Conservation (phyloP, 2,329 filamentous ascomycete species). For the Botrytis pseudocinerea region DNA sequence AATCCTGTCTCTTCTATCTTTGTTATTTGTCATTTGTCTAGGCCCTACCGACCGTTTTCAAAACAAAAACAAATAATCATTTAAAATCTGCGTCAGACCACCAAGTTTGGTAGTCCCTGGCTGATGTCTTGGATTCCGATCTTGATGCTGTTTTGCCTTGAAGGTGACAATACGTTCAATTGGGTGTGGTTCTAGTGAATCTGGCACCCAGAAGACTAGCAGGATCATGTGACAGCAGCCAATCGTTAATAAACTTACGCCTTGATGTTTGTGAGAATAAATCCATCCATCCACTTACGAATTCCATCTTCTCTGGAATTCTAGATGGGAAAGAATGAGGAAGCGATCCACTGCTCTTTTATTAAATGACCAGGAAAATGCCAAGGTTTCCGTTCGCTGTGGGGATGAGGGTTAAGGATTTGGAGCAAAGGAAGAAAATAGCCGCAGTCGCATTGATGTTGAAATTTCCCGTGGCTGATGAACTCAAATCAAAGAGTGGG, state of each 20-base stretch:
- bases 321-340: not conserved
- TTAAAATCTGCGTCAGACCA: not conserved
- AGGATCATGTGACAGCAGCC: not conserved
- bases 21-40: not conserved
- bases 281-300: not conserved
- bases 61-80: not conserved
- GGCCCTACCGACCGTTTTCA: not conserved
- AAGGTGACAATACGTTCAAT: not conserved
- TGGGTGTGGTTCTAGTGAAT: not conserved
- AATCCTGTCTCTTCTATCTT: not conserved
- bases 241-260: not conserved
- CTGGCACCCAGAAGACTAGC: no score
- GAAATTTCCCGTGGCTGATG: not conserved
- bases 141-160: not conserved
- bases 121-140: not conserved
- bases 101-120: not conserved
- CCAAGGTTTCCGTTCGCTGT: not conserved
- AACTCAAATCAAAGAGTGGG: not conserved
- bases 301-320: not conserved
- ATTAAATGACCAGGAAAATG: not conserved
- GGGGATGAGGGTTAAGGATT: not conserved
- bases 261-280: not conserved
- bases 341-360: not conserved
- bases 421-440: not conserved
- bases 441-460: not conserved